These are phyloP conservation scores for Candida caryicola DNA, from an alignment of 805 yeast genomes.

Conservation along the genomic window DNA sequence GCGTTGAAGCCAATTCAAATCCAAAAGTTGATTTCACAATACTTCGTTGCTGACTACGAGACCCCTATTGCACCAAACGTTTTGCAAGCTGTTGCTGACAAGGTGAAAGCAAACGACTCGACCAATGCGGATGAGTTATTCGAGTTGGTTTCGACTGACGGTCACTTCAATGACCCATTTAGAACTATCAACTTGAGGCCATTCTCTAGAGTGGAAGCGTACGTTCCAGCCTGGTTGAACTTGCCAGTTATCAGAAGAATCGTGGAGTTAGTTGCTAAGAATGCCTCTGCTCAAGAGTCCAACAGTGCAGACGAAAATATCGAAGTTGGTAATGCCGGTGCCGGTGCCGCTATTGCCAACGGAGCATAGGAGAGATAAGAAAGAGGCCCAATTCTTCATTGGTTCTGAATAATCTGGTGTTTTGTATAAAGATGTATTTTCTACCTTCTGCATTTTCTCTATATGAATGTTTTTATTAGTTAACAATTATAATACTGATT, in stretches of 20 bases:
- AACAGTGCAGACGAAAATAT: conserved; percentile 6
- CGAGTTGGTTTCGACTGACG: conserved; percentile 65
- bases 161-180: conserved; percentile 81
- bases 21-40: conserved; percentile 85
- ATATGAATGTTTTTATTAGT: not conserved
- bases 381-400: not conserved
- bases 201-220: conserved; percentile 79
- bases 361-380: not conserved
- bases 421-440: not conserved
- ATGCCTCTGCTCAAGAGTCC: conserved; percentile 67
- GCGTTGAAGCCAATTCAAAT: conserved; percentile 93
- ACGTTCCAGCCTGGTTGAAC: conserved; percentile 91
- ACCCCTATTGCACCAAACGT: conserved; percentile 84
- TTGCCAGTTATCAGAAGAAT: conserved; percentile 86
- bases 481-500: not conserved
- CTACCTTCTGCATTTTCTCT: not conserved
- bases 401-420: not conserved
- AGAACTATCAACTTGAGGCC: conserved; percentile 72
- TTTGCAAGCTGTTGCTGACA: conserved; percentile 74
- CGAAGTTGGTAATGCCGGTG: not conserved
- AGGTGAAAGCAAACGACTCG: conserved; percentile 60
- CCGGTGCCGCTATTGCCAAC: not conserved
- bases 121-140: conserved; percentile 59
- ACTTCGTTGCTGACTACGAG: conserved; percentile 91
- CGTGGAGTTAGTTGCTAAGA: conserved; percentile 82